phyloP scores from a whole-genome alignment of 2,329 filamentous ascomycete genomes.

The Penicillium sp. region DNA sequence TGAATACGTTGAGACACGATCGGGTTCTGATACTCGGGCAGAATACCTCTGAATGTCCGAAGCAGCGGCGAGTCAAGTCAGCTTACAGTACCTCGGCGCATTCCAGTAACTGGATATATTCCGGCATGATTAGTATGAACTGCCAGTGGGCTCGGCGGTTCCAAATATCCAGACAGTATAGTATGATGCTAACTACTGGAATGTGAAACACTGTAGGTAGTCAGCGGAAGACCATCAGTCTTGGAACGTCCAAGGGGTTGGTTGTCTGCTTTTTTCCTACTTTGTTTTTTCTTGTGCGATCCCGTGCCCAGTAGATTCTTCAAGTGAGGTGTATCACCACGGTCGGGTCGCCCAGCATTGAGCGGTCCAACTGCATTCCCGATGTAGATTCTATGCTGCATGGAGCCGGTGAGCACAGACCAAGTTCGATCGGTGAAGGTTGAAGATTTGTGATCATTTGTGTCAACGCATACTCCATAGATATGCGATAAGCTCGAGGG shows the following conservation, averaged over 20 bases:
- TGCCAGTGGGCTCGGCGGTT: background rate
- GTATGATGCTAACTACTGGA: too few relatives aligned
- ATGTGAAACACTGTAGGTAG: background rate
- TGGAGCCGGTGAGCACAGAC: background rate
- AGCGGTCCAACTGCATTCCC: background rate
- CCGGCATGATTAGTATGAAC: background rate
- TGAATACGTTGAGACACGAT: background rate
- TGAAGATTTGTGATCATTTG: background rate
- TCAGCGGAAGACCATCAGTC: background rate
- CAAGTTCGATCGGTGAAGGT: background rate
- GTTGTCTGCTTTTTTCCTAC: too few relatives aligned
- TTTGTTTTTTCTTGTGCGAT: background rate
- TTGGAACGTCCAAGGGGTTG: background rate
- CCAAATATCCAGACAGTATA: too few relatives aligned
- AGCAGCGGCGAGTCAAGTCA: background rate
- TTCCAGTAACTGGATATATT: slow-evolving; percentile 1
- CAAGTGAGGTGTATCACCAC: background rate
- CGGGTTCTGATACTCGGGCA: background rate
- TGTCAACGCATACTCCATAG: background rate
- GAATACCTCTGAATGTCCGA: background rate
- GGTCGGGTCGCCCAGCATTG: background rate
- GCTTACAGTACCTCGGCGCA: background rate
- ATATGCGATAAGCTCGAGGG: background rate
- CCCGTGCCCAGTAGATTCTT: background rate
- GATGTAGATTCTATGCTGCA: background rate